Evolutionary conservation across 1,284 basidiomycete genomes (phyloP).

Genomic region (Ganoderma leucocontextum): DNA sequence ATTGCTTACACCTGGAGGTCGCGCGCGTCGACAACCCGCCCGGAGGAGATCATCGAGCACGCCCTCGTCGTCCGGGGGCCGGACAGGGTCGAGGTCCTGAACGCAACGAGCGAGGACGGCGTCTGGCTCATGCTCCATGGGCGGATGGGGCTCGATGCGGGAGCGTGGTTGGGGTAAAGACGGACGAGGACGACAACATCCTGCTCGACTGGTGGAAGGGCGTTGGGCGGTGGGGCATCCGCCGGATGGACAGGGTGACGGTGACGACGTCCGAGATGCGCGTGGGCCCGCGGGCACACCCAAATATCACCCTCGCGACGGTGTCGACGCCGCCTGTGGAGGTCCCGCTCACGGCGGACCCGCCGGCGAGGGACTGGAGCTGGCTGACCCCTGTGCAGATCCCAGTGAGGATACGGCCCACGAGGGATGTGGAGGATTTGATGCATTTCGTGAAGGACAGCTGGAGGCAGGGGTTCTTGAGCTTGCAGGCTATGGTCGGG

Average conservation of each 20-base stretch:
- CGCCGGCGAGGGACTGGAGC: slow-evolving; percentile 54
- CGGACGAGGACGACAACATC: slow-evolving; percentile 50
- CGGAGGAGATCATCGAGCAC: slow-evolving; percentile 63
- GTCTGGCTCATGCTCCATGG: slow-evolving; percentile 67
- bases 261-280: slow-evolving; percentile 58
- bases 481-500: slow-evolving; percentile 52
- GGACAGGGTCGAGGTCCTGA: slow-evolving; percentile 65
- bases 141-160: slow-evolving; percentile 70
- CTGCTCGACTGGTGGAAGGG: slow-evolving; percentile 63
- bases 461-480: slow-evolving; percentile 63
- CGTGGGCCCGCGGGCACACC: slow-evolving; percentile 53
- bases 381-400: slow-evolving; percentile 69
- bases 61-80: slow-evolving; percentile 69
- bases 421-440: slow-evolving; percentile 57
- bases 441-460: slow-evolving; percentile 61
- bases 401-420: slow-evolving; percentile 61
- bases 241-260: slow-evolving; percentile 61
- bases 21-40: slow-evolving; percentile 58
- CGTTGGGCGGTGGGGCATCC: slow-evolving; percentile 71
- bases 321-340: slow-evolving; percentile 57
- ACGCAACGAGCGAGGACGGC: slow-evolving; percentile 63
- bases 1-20: slow-evolving; percentile 72
- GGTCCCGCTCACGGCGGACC: slow-evolving; percentile 64
- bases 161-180: slow-evolving; percentile 61
- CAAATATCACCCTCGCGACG: slow-evolving; percentile 52